Evolutionary conservation across 768 basidiomycete genomes (phyloP), one percentile per base, ranked within the genome.

Genomic region (Lentinula raphanica): DNA sequence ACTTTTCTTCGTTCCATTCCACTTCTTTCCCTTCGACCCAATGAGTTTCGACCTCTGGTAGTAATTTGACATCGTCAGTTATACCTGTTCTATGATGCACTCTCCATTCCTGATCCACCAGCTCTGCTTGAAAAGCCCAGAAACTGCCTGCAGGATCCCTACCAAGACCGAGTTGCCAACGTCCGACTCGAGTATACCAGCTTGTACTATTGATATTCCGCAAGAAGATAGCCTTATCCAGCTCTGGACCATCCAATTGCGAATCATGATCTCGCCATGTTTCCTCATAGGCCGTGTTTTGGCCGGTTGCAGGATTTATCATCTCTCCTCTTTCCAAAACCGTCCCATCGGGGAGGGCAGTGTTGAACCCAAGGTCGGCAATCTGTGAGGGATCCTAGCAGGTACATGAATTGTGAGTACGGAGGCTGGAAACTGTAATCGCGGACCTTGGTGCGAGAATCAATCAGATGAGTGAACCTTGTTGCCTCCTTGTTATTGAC

Each of bases 241-340:
- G 68, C 8, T 23, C 25, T n/a, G n/a, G n/a, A n/a, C n/a, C n/a
- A n/a, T n/a, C 32, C 0, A 1, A 0, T 8, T 8, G 6, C 28
- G 35, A n/a, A 12, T 23, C 40, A 42, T 67, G 67, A 49, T 72
- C 72, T 44, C 58, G 49, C 71, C 73, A 73, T 25, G 69, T 60
- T 58, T 72, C 72, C 56, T 74, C 71, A 49, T 72, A 73, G 6
- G 53, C 5, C 12, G 67, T 66, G 42, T 70, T 29, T 44, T 58
- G 58, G 12, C 68, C 69, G 0, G 71, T 72, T 2, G 49, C 66
- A 9, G 71, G 71, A 54, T 73, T 71, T 5, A 72, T 42, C 72
- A 72, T 73, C 51, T 70, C 67, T 23, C 73, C 72, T 12, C 57
- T 61, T 56, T 72, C 71, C 5, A 73, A 62, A 2, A 66, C 69